A percentile compares a stretch with the other conserved stretches of the same genome.
phyloP scores from a whole-genome alignment of 2,329 filamentous ascomycete species.

The Ramichloridium luteum region DNA sequence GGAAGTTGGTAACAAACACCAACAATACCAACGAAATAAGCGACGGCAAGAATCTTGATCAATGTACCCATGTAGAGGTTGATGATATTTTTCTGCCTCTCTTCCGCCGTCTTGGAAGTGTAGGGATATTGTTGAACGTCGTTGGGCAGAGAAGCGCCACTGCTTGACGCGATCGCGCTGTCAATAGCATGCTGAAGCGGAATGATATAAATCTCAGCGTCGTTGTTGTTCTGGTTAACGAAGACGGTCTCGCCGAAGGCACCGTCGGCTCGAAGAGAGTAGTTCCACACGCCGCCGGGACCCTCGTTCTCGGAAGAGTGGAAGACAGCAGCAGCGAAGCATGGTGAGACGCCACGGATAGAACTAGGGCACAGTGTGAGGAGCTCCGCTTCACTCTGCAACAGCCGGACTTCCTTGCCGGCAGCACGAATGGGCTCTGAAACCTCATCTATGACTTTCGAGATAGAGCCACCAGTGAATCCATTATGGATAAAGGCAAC shows the following conservation, averaged over 20 bases:
- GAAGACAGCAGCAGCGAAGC: conserved; percentile 65
- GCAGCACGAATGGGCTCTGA: conserved; percentile 43
- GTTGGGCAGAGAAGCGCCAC: conserved; percentile 30
- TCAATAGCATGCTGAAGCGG: conserved; percentile 74
- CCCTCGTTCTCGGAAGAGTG: conserved; percentile 64
- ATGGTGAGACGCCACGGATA: conserved; percentile 51
- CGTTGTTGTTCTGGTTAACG: conserved; percentile 54
- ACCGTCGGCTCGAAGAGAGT: conserved; percentile 68
- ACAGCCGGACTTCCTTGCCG: conserved; percentile 44
- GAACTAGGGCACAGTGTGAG: conserved; percentile 47
- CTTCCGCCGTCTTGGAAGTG: conserved; percentile 56
- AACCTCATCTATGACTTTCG: conserved; percentile 54
- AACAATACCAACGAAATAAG: conserved; percentile 67
- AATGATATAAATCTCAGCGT: conserved; percentile 63
- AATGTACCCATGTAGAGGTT: conserved; percentile 59
- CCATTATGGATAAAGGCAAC: conserved; percentile 72
- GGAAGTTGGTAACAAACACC: conserved; percentile 79
- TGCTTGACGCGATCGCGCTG: conserved; percentile 50
- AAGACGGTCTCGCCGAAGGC: conserved; percentile 54
- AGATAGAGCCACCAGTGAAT: conserved; percentile 54
- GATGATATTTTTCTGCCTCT: conserved; percentile 55
- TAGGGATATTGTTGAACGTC: conserved; percentile 57
- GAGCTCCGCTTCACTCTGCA: conserved; percentile 47
- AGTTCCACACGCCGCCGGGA: conserved; percentile 61
- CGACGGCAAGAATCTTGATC: conserved; percentile 63